phyloP scores from a whole-genome alignment of 2,329 filamentous ascomycete species.

The Fusarium ramigenum region DNA sequence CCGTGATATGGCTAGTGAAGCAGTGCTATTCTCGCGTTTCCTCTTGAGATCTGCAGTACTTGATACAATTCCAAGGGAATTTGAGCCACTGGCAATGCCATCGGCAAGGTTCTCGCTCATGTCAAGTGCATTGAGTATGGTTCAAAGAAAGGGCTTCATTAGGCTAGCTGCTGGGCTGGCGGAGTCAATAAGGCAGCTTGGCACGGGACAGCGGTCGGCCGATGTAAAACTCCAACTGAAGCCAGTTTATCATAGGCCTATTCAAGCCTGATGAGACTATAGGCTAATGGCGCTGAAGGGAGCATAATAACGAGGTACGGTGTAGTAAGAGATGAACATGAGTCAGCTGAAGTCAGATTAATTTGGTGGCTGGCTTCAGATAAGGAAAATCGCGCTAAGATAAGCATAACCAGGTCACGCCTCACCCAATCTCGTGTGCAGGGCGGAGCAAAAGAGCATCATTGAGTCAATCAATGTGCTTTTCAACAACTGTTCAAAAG shows the following conservation, averaged over 20 bases:
- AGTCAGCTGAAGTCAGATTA: neutral
- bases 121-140: neutral
- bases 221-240: fast-evolving
- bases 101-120: neutral
- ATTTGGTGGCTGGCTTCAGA: neutral
- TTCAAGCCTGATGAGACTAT: fast-evolving
- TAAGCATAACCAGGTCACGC: neutral
- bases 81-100: neutral
- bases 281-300: neutral
- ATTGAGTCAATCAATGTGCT: too few relatives aligned
- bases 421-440: too few relatives aligned
- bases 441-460: too few relatives aligned
- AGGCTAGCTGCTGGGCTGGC: neutral
- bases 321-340: neutral
- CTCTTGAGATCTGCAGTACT: neutral
- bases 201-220: neutral
- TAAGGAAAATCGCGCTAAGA: neutral
- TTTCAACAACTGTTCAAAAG: too few relatives aligned
- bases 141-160: neutral
- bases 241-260: fast-evolving
- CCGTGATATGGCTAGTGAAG: neutral
- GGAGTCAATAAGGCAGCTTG: neutral
- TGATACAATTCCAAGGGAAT: fast-evolving
- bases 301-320: neutral
- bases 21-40: neutral